Percentiles rank a stretch among this genome's conserved stretches.
Conservation (phyloP, 2,329 filamentous ascomycete genomes). For the Emericellopsis cladophorae region DNA sequence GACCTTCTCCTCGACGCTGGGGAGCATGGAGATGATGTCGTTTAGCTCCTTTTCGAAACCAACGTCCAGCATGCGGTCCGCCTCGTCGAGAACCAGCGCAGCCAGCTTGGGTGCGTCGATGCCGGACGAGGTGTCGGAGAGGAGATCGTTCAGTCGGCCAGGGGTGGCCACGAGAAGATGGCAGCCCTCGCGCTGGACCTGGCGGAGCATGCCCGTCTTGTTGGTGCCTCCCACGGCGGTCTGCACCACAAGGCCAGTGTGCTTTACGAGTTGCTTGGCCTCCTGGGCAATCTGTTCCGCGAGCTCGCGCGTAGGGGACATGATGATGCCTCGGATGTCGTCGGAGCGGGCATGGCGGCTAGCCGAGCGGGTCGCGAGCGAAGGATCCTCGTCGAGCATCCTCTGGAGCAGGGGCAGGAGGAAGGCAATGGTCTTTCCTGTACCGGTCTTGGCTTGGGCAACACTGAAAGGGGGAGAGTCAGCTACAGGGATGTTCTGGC, state of each 20-base stretch:
- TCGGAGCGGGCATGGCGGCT: slow-evolving; percentile 25
- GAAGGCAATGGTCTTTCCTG: slow-evolving; percentile 93
- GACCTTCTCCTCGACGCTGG: slow-evolving; percentile 46
- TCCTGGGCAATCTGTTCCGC: slow-evolving; percentile 73
- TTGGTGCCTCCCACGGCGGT: slow-evolving; percentile 87
- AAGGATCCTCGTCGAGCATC: slow-evolving; percentile 53
- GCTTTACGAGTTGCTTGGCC: slow-evolving; percentile 51
- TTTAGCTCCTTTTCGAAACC: slow-evolving; percentile 59
- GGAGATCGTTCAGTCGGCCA: slow-evolving; percentile 72
- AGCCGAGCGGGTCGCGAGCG: slow-evolving; percentile 36
- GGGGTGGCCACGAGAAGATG: slow-evolving; percentile 86
- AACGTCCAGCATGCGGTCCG: slow-evolving; percentile 96
- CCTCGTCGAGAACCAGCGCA: slow-evolving; percentile 91
- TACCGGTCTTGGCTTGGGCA: slow-evolving; percentile 93
- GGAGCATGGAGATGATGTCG: slow-evolving; percentile 49
- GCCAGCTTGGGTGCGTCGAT: slow-evolving; percentile 70
- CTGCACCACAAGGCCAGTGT: slow-evolving; percentile 55
- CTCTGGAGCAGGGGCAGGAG: slow-evolving; percentile 75
- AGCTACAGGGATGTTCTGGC: background rate
- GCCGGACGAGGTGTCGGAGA: slow-evolving; percentile 50
- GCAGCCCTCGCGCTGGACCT: slow-evolving; percentile 64
- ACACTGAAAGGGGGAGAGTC: slow-evolving; percentile 36
- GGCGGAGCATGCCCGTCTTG: slow-evolving; percentile 54
- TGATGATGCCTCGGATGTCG: slow-evolving; percentile 57
- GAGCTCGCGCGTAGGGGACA: slow-evolving; percentile 72